phyloP scores from a whole-genome alignment of 108 stramenopile species.

The Skeletonema tropicum region DNA sequence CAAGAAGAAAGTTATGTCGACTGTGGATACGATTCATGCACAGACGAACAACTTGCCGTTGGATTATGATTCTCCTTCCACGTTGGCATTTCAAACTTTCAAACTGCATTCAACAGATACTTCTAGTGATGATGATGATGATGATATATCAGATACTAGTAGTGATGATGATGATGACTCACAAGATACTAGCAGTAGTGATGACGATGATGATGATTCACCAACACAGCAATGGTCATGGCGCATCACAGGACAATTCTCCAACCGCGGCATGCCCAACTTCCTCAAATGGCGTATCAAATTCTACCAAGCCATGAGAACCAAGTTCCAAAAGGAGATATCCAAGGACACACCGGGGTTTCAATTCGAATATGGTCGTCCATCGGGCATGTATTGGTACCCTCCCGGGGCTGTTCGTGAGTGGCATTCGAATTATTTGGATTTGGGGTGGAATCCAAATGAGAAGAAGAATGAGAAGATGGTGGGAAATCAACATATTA shows the following conservation, averaged over 20 bases:
- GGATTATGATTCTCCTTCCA: constrained; percentile 24
- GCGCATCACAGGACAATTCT: constrained; percentile 36
- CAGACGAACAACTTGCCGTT: constrained; percentile 2
- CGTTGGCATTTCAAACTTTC: constrained; percentile 29
- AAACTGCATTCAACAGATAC: background rate
- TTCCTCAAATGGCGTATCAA: constrained; percentile 13
- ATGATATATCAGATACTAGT: too few species aligned
- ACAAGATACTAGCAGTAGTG: too few species aligned
- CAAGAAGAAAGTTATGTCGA: constrained; percentile 37
- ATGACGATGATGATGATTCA: background rate
- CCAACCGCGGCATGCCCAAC: constrained; percentile 21
- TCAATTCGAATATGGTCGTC: constrained; percentile 27
- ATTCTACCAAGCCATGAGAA: constrained; percentile 29
- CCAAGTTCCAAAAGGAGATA: constrained; percentile 12
- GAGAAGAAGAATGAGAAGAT: background rate
- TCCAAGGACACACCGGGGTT: background rate
- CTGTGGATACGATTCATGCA: constrained; percentile 39
- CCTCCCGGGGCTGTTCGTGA: constrained; percentile 47
- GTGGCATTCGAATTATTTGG: constrained; percentile 47
- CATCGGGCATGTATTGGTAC: constrained; percentile 51
- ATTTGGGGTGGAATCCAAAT: constrained; percentile 20
- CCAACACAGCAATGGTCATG: constrained; percentile 44
- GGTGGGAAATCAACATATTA: constrained; percentile 27
- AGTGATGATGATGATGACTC: background rate
- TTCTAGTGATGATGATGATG: background rate